Conservation (phyloP, 148 eudicot genomes). For the Rhododendron griersonianum region DNA sequence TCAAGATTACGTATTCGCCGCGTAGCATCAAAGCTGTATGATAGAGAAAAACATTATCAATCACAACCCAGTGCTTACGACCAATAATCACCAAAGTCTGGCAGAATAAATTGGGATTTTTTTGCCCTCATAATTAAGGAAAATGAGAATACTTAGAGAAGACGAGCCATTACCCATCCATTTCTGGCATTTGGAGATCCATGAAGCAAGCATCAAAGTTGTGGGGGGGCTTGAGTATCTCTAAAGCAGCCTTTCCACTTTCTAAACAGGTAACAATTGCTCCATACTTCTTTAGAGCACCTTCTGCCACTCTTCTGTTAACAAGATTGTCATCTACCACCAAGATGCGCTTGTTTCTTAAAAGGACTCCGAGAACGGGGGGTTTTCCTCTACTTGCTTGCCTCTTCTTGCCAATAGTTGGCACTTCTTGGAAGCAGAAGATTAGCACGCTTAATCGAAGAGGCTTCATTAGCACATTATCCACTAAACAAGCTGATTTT, state of each 20-base stretch:
- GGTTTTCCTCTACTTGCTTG: slow-evolving; percentile 32
- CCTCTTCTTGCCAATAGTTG: slow-evolving; percentile 46
- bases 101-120: not conserved
- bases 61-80: not conserved
- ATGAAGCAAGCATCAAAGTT: slow-evolving; percentile 88
- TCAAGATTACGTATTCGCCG: slow-evolving; percentile 50
- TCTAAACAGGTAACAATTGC: slow-evolving; percentile 87
- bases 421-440: slow-evolving; percentile 61
- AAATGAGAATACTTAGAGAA: not conserved
- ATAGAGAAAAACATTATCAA: not conserved
- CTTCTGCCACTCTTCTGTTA: slow-evolving; percentile 85
- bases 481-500: slow-evolving; percentile 58
- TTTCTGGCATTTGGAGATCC: slow-evolving; percentile 99
- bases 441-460: slow-evolving; percentile 57
- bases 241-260: slow-evolving; percentile 72
- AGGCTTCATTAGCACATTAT: slow-evolving; percentile 64
- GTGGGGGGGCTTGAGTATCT: slow-evolving; percentile 68
- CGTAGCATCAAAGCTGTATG: slow-evolving; percentile 77
- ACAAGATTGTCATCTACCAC: slow-evolving; percentile 89
- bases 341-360: slow-evolving; percentile 54
- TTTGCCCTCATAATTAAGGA: not conserved
- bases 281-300: slow-evolving; percentile 84
- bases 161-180: slow-evolving; percentile 73
- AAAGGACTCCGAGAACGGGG: slow-evolving; percentile 38
- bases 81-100: not conserved